Conservation (phyloP, 192 early-diverging fungal species). For the Entomortierella chlamydospora region DNA sequence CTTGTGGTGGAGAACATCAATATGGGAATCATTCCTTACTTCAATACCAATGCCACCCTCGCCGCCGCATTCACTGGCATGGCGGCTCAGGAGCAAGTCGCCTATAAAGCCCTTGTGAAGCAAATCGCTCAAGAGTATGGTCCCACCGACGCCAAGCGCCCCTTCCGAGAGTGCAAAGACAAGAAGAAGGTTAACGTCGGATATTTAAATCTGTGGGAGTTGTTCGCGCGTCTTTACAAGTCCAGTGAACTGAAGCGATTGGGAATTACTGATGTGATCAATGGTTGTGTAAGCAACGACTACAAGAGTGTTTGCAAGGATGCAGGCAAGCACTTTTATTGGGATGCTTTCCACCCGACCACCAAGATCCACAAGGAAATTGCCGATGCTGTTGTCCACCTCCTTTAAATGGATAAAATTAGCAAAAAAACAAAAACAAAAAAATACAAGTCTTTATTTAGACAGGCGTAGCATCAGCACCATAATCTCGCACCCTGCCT, state of each 20-base stretch:
- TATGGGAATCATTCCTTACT: constrained; percentile 23
- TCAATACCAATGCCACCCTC: constrained; percentile 16
- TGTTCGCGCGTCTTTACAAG: constrained; percentile 10
- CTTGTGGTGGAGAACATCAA: constrained; percentile 35
- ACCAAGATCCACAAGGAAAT: constrained; percentile 34
- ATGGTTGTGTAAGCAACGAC: constrained; percentile 43
- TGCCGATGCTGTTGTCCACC: constrained; percentile 9
- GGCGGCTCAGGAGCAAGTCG: constrained; percentile 6
- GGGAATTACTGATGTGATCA: constrained; percentile 29
- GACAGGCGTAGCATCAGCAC: too few relatives aligned
- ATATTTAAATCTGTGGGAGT: constrained; percentile 1
- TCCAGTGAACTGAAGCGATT: constrained; percentile 14
- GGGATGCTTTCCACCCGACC: constrained; percentile 35
- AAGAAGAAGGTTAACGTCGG: constrained; percentile 13
- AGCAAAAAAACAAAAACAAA: too few relatives aligned
- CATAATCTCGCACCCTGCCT: too few relatives aligned
- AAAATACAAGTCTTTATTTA: too few relatives aligned
- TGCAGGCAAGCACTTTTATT: constrained; percentile 33
- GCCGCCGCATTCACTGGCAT: constrained; percentile 1
- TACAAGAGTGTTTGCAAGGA: constrained; percentile 41
- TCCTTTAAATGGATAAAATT: constrained; percentile 11
- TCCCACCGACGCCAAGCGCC: neutral
- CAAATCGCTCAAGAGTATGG: constrained; percentile 10
- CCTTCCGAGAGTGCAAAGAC: neutral
- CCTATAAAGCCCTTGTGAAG: constrained; percentile 10